Evolutionary conservation across 805 yeast species (phyloP).

Genomic region (Saccharomycopsis guyanensis): DNA sequence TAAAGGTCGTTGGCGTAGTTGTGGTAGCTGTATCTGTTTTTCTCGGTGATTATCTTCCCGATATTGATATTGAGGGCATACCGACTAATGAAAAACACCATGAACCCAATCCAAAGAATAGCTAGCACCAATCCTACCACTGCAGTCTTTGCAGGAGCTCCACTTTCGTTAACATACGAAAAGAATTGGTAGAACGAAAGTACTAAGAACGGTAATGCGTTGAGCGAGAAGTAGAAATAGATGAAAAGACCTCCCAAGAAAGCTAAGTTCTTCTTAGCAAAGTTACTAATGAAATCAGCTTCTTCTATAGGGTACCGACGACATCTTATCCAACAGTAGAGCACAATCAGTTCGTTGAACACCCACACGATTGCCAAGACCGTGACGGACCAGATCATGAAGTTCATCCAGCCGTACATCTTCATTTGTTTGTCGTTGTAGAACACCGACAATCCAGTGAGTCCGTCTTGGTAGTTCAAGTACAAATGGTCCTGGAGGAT

Average conservation of each 20-base stretch:
- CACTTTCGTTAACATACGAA: not conserved
- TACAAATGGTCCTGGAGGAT: slow-evolving; percentile 37
- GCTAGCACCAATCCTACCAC: slow-evolving; percentile 30
- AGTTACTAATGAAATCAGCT: slow-evolving; percentile 13
- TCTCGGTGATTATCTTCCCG: not conserved
- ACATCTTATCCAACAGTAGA: slow-evolving; percentile 5
- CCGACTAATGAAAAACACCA: slow-evolving; percentile 30
- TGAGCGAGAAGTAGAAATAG: slow-evolving; percentile 29
- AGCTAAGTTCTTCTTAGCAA: slow-evolving; percentile 24
- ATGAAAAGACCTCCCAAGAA: slow-evolving; percentile 30
- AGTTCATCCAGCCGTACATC: slow-evolving; percentile 34
- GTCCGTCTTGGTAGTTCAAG: slow-evolving; percentile 30
- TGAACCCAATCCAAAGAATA: slow-evolving; percentile 29
- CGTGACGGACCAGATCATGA: slow-evolving; percentile 29
- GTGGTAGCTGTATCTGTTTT: slow-evolving; percentile 8
- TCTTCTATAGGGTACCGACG: not conserved
- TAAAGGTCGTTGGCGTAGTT: slow-evolving; percentile 29
- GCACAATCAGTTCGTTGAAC: slow-evolving; percentile 4
- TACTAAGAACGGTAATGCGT: slow-evolving; percentile 38
- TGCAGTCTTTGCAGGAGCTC: slow-evolving; percentile 6
- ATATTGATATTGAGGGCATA: slow-evolving; percentile 24
- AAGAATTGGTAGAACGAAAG: slow-evolving; percentile 28
- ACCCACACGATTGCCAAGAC: slow-evolving; percentile 2
- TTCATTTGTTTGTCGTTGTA: slow-evolving; percentile 12
- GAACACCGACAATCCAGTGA: slow-evolving; percentile 32